Conservation (phyloP, 148 eudicot genomes). For the Vaccinium myrtillus region DNA sequence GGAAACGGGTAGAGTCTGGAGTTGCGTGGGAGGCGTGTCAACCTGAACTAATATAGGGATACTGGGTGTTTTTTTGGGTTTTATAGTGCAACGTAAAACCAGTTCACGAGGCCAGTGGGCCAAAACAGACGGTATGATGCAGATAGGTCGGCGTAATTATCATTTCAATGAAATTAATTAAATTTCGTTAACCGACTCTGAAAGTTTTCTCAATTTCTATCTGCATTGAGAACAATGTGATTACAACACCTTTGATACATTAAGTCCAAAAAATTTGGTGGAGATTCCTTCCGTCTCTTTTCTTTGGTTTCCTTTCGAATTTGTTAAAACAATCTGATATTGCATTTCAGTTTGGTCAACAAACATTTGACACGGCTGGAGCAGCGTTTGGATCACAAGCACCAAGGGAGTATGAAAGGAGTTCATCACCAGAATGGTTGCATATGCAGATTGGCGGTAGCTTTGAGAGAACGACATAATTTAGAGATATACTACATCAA, state of each 20-base stretch:
- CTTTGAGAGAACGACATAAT: constrained; percentile 61
- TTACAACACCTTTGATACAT: not conserved
- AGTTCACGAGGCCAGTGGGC: not conserved
- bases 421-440: constrained; percentile 81
- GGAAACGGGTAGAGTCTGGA: not conserved
- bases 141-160: not conserved
- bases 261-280: not conserved
- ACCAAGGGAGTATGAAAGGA: constrained; percentile 53
- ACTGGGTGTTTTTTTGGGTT: not conserved
- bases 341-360: constrained; percentile 61
- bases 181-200: not conserved
- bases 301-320: not conserved
- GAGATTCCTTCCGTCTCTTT: constrained; percentile 6
- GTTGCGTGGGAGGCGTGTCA: not conserved
- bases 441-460: constrained; percentile 92
- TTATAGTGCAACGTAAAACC: not conserved
- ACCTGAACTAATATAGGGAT: not conserved
- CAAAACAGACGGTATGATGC: not conserved
- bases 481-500: constrained; percentile 8
- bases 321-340: constrained; percentile 1
- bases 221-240: not conserved
- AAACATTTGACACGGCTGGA: constrained; percentile 56
- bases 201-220: not conserved
- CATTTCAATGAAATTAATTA: not conserved
- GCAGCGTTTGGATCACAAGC: constrained; percentile 57